phyloP scores from a whole-genome alignment of 106 monocot species.

The Acorus calamus region DNA sequence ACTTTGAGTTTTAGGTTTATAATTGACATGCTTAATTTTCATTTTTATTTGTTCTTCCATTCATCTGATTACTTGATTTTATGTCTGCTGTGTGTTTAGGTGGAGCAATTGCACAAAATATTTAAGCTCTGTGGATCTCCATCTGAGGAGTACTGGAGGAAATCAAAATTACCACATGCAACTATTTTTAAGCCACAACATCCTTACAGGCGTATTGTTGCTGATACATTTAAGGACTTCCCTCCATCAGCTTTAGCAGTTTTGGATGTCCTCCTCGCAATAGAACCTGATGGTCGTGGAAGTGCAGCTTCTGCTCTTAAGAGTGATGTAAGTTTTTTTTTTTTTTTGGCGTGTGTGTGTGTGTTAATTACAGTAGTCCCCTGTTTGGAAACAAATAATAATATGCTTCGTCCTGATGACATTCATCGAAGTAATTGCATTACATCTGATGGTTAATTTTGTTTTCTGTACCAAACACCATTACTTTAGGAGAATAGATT shows the following conservation, averaged over 20 bases:
- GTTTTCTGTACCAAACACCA: no score
- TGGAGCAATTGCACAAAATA: slow-evolving; percentile 63
- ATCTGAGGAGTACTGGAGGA: slow-evolving; percentile 46
- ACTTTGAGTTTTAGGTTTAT: no score
- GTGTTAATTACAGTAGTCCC: neutral
- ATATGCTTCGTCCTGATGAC: neutral
- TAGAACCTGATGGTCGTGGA: slow-evolving; percentile 39
- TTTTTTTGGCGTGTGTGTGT: neutral
- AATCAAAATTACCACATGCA: slow-evolving; percentile 36
- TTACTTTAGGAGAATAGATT: no score
- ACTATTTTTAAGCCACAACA: slow-evolving; percentile 50
- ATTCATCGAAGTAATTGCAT: neutral
- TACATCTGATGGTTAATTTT: no score
- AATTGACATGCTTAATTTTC: no score
- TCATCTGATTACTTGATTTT: neutral
- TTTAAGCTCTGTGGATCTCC: slow-evolving; percentile 66
- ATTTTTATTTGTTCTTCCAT: no score
- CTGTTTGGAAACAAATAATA: no score
- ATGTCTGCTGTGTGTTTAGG: slow-evolving; percentile 23
- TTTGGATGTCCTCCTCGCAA: slow-evolving; percentile 36
- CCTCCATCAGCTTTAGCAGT: slow-evolving; percentile 39
- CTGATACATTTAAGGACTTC: slow-evolving; percentile 37
- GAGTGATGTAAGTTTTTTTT: slow-evolving; percentile 23
- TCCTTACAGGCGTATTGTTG: slow-evolving; percentile 31
- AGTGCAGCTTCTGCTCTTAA: slow-evolving; percentile 38